Evolutionary conservation across 805 yeast genomes (phyloP).

Genomic region (Candida takata): DNA sequence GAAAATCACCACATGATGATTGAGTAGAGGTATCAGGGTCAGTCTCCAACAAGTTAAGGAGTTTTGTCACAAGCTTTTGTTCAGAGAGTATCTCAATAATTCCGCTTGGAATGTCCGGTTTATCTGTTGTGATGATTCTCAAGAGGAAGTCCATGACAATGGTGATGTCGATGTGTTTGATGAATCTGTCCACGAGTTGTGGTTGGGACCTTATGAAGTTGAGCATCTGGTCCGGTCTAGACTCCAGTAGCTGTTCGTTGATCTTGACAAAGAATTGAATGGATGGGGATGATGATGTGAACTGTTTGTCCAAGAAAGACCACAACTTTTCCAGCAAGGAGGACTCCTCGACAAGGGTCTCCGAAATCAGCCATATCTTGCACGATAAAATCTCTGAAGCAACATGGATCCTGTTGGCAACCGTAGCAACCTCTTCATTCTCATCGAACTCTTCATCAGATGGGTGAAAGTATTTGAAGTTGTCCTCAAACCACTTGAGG

Average conservation of each 20-base stretch:
- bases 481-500: conserved; percentile 33
- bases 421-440: conserved; percentile 16
- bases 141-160: conserved; percentile 86
- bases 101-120: conserved; percentile 82
- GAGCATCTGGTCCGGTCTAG: conserved; percentile 63
- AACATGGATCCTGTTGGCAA: conserved; percentile 37
- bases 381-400: conserved; percentile 84
- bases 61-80: conserved; percentile 64
- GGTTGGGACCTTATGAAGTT: conserved; percentile 41
- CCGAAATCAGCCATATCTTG: conserved; percentile 89
- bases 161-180: conserved; percentile 81
- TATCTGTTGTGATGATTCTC: conserved; percentile 87
- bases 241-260: conserved; percentile 78
- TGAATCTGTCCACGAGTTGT: conserved; percentile 58
- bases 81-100: conserved; percentile 69
- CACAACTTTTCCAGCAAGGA: conserved; percentile 63
- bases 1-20: conserved; percentile 88
- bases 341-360: conserved; percentile 73
- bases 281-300: conserved; percentile 57
- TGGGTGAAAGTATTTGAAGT: conserved; percentile 12
- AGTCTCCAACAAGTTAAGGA: conserved; percentile 64
- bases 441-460: conserved; percentile 9
- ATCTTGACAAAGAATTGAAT: conserved; percentile 83
- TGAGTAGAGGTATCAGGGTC: conserved; percentile 58
- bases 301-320: conserved; percentile 57